Evolutionary conservation across 1,139 yeast species (phyloP), one percentile per base, ranked within the genome.

Genomic region (Komagataea norvegica): DNA sequence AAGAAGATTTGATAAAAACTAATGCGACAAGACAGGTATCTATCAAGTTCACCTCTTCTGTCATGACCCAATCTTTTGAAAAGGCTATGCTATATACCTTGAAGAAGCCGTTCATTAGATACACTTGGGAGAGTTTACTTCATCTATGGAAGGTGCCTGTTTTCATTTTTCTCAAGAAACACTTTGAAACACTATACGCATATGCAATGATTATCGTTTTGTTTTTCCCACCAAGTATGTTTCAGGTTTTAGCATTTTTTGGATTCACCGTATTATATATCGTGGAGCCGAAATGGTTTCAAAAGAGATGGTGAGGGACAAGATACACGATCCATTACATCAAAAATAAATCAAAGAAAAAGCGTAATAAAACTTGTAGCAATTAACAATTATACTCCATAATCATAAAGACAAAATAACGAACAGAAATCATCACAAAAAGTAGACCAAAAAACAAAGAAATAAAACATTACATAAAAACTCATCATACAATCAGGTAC

Each of bases 41-140:
- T n/a, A 55, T 62, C 15, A 59, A 65, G 25, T 86, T 85, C 53
- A 74, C 88, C 11, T 64, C 81, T 41, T 67, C 64, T 8, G 74
- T 77, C 34, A 80, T 85, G 83, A 78, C 85, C 25, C 49, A 61
- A 37, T 62, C 68, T 24, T 74, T 84, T 48, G 72, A 70, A 41
- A 53, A 54, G 28, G 58, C 55, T n/a, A 58, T 64, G 39, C 51
- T 59, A 9, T 43, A 46, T 21, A 47, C 58, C 20, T 38, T 56
- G 21, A 49, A 50, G 45, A 31, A 31, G 7, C 48, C 54, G 11
- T 55, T 44, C 25, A 31, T 33, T 19, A 37, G 33, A 7, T 53
- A 52, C 31, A 30, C 44, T 1, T 53, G 57, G 57, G 53, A 52
- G 29, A 46, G 36, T 22, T 25, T 49, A 6, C 3, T 44, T 3